These are phyloP conservation scores for Tubosaeta brunneosetosa DNA, from an alignment of 768 basidiomycete genomes.

Conservation along the genomic window DNA sequence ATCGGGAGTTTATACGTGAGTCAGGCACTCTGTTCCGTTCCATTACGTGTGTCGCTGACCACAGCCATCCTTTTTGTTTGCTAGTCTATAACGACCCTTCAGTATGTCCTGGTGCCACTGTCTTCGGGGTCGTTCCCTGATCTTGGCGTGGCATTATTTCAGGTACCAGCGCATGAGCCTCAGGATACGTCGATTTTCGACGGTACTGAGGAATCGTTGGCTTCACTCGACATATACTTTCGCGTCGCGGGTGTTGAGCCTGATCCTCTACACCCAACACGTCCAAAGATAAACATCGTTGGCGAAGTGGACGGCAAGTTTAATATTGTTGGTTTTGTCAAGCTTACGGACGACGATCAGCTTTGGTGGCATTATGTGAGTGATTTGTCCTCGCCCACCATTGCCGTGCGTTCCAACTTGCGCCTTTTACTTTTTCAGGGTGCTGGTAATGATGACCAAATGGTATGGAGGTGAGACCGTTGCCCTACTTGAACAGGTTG, in stretches of 20 bases:
- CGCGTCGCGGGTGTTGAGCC: constrained; percentile 36
- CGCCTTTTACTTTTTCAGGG: constrained; percentile 28
- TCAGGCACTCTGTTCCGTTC: constrained; percentile 1
- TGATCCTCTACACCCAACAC: constrained; percentile 45
- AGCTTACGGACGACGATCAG: constrained; percentile 53
- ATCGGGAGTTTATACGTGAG: constrained; percentile 60
- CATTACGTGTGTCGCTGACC: constrained; percentile 5
- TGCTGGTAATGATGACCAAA: constrained; percentile 48
- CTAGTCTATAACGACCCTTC: constrained; percentile 48
- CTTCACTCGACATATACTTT: constrained; percentile 45
- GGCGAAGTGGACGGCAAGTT: constrained; percentile 49
- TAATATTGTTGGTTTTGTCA: constrained; percentile 49
- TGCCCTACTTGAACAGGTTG: neutral
- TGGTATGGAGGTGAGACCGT: constrained; percentile 51
- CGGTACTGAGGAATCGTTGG: constrained; percentile 47
- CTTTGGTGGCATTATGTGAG: constrained; percentile 64
- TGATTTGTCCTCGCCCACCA: neutral
- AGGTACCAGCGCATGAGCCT: constrained; percentile 29
- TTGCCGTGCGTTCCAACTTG: constrained; percentile 2
- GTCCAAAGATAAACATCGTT: constrained; percentile 50
- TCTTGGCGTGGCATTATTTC: neutral
- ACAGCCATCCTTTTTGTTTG: neutral
- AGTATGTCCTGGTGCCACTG: constrained; percentile 11
- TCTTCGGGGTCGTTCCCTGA: neutral
- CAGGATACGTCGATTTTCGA: constrained; percentile 49